phyloP scores from a whole-genome alignment of 768 basidiomycete genomes.

The Suillus weaverae region DNA sequence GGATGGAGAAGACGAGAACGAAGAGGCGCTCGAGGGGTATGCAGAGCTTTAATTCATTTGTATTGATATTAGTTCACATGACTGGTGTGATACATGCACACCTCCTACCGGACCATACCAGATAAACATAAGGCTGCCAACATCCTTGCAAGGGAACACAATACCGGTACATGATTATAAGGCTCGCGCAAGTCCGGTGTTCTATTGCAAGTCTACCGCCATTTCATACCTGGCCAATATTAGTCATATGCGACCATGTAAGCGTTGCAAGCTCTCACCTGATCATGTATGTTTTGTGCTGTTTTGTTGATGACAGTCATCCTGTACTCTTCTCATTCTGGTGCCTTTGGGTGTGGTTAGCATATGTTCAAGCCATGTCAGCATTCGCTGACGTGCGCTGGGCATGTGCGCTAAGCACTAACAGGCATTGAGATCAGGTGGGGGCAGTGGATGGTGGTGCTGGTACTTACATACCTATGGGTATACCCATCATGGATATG shows the following conservation, averaged over 20 bases:
- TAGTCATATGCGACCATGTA: not conserved
- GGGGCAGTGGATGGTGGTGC: no score
- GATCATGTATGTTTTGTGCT: not conserved
- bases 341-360: no score
- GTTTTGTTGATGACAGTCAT: no score
- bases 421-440: no score
- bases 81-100: not conserved
- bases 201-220: not conserved
- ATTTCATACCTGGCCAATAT: not conserved
- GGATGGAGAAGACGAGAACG: slow-evolving; percentile 3
- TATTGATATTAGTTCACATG: not conserved
- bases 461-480: no score
- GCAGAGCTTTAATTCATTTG: not conserved
- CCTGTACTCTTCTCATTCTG: no score
- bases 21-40: slow-evolving; percentile 2
- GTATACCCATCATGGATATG: no score
- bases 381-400: no score
- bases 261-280: not conserved
- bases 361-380: no score
- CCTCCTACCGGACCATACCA: not conserved
- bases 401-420: no score
- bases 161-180: not conserved
- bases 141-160: not conserved
- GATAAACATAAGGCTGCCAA: not conserved
- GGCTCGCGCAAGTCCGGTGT: not conserved